Evolutionary conservation across 2,329 filamentous ascomycete genomes (phyloP).

Genomic region (Nemania sp.): DNA sequence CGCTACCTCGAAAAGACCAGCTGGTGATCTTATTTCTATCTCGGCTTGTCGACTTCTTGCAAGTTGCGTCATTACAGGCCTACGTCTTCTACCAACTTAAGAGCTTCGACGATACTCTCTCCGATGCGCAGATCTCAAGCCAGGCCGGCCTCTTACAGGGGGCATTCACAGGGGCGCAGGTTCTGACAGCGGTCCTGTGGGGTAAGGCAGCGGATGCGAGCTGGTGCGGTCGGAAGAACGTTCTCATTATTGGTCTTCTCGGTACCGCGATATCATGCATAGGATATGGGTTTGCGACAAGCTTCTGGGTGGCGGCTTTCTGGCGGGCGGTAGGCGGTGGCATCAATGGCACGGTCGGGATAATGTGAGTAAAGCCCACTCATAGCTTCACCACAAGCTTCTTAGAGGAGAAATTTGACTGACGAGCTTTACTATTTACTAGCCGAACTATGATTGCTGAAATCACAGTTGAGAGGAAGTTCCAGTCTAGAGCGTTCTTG

Average conservation of each 20-base stretch:
- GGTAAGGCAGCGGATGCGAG: constrained; percentile 65
- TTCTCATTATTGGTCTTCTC: constrained; percentile 69
- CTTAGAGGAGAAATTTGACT: background rate
- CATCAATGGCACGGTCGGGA: constrained; percentile 54
- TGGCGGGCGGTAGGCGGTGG: constrained; percentile 68
- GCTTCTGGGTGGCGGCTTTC: constrained; percentile 64
- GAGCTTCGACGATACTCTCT: constrained; percentile 61
- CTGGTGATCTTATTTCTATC: constrained; percentile 70
- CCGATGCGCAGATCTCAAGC: constrained; percentile 60
- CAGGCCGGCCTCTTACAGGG: constrained; percentile 73
- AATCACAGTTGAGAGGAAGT: constrained; percentile 52
- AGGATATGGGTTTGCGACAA: constrained; percentile 72
- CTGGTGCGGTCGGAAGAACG: constrained; percentile 66
- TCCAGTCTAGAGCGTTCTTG: constrained; percentile 52
- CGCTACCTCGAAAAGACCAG: constrained; percentile 71
- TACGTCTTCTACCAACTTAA: constrained; percentile 79
- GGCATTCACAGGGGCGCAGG: constrained; percentile 73
- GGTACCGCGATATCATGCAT: constrained; percentile 69
- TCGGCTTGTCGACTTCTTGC: constrained; percentile 73
- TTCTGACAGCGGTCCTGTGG: constrained; percentile 74
- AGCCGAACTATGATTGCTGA: constrained; percentile 54
- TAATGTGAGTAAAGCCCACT: constrained; percentile 44
- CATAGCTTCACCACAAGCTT: background rate
- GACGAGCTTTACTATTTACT: background rate
- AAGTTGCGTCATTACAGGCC: constrained; percentile 68